phyloP scores from a whole-genome alignment of 2,329 filamentous ascomycete genomes.

The Graphium sp. region DNA sequence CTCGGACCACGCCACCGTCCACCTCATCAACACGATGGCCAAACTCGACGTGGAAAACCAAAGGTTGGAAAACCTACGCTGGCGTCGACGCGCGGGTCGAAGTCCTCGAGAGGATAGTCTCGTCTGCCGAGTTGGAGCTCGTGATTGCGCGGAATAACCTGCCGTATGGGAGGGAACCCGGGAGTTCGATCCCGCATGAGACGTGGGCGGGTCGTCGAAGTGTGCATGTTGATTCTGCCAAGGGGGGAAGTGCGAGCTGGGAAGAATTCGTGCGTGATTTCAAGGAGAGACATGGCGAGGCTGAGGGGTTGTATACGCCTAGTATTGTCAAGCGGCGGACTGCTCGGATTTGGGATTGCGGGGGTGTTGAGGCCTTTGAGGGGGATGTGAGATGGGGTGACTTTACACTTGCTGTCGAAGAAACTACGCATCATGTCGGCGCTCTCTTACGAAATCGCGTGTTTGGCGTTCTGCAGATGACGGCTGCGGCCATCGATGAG shows the following conservation, averaged over 20 bases:
- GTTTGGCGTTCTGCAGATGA: conserved; percentile 50
- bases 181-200: conserved; percentile 19
- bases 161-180: conserved; percentile 8
- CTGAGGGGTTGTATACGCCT: conserved; percentile 22
- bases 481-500: conserved; percentile 19
- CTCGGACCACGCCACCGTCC: conserved; percentile 12
- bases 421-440: conserved; percentile 50
- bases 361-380: conserved; percentile 18
- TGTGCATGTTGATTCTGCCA: conserved; percentile 35
- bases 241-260: conserved; percentile 40
- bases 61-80: conserved; percentile 27
- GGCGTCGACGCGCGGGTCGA: conserved; percentile 33
- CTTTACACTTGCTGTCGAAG: conserved; percentile 34
- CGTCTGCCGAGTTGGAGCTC: conserved; percentile 21
- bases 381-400: conserved; percentile 23
- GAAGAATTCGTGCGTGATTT: conserved; percentile 44
- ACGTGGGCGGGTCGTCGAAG: conserved; percentile 49
- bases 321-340: conserved; percentile 17
- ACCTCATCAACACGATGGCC: conserved; percentile 5
- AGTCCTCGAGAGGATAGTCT: conserved; percentile 32
- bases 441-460: conserved; percentile 43
- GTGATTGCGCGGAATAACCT: conserved; percentile 17
- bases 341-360: conserved; percentile 22
- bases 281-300: conserved; percentile 26
- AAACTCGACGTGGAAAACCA: conserved; percentile 26